Conservation (phyloP, 768 basidiomycete species). For the Tylopilus subfusipes region DNA sequence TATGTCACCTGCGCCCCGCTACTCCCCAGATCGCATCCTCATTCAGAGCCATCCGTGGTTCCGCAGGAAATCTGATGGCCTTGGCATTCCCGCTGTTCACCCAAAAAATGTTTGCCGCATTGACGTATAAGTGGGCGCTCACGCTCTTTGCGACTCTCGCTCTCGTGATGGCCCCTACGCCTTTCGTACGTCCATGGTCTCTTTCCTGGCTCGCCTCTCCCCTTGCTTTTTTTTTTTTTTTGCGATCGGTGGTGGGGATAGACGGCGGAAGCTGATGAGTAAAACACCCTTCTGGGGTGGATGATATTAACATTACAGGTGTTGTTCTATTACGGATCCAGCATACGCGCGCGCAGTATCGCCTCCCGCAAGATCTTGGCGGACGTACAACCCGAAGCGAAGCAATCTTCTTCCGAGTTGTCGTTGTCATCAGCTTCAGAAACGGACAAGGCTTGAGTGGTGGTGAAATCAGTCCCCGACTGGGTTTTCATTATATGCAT, state of each 20-base stretch:
- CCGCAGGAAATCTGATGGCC: conserved; percentile 37
- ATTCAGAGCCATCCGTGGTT: background rate
- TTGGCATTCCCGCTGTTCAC: conserved; percentile 51
- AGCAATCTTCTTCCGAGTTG: background rate
- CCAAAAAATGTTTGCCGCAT: conserved; percentile 39
- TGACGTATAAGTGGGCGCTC: conserved; percentile 51
- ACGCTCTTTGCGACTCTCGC: conserved; percentile 41
- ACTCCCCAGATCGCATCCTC: background rate
- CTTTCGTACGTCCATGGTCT: conserved; percentile 33
- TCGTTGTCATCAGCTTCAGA: background rate
- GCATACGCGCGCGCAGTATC: conserved; percentile 30
- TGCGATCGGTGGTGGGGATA: background rate
- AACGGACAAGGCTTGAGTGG: conserved; percentile 14
- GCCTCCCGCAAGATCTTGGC: conserved; percentile 20
- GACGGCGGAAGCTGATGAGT: conserved; percentile 1
- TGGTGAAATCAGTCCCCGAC: background rate
- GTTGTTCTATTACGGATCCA: conserved; percentile 32
- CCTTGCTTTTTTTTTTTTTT: background rate
- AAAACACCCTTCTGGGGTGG: background rate
- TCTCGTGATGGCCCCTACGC: conserved; percentile 42
- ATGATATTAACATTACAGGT: conserved; percentile 8
- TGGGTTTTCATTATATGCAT: too few species aligned
- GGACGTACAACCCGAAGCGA: conserved; percentile 1
- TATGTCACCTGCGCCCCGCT: conserved; percentile 15
- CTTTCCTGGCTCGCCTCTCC: too few species aligned